A percentile compares a stretch with the other conserved stretches of the same genome.
Conservation (phyloP, 78 protist genomes). For the Tieghemostelium lacteum region DNA sequence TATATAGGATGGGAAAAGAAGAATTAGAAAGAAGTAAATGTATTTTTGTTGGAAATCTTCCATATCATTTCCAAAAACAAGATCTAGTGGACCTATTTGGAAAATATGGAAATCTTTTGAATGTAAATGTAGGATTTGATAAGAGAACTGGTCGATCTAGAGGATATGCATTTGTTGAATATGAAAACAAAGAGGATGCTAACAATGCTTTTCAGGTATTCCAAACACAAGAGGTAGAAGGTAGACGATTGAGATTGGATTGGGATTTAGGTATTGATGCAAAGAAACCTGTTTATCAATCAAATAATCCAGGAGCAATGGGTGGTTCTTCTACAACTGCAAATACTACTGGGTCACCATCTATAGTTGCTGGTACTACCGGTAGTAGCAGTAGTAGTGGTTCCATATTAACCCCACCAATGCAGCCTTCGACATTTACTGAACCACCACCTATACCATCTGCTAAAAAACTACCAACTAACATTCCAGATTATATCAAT, state of each 20-base stretch:
- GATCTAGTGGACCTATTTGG: conserved; percentile 49
- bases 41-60: conserved; percentile 80
- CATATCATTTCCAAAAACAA: conserved; percentile 66
- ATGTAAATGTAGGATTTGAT: conserved; percentile 79
- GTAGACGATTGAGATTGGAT: conserved; percentile 77
- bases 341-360: no score
- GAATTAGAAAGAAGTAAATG: conserved; percentile 72
- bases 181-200: conserved; percentile 73
- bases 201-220: conserved; percentile 67
- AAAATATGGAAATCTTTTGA: conserved; percentile 62
- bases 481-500: no score
- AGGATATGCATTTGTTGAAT: conserved; percentile 83
- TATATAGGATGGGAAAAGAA: no score
- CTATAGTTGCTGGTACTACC: no score
- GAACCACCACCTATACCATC: no score
- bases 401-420: no score
- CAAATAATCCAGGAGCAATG: background rate
- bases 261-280: conserved; percentile 81
- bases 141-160: conserved; percentile 63
- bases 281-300: conserved; percentile 2
- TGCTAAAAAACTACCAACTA: no score
- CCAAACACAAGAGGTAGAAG: conserved; percentile 52
- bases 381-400: no score
- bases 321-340: no score
- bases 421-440: no score